Evolutionary conservation across 2,329 filamentous ascomycete species (phyloP).

Genomic region (Ophiostoma fasciatum): DNA sequence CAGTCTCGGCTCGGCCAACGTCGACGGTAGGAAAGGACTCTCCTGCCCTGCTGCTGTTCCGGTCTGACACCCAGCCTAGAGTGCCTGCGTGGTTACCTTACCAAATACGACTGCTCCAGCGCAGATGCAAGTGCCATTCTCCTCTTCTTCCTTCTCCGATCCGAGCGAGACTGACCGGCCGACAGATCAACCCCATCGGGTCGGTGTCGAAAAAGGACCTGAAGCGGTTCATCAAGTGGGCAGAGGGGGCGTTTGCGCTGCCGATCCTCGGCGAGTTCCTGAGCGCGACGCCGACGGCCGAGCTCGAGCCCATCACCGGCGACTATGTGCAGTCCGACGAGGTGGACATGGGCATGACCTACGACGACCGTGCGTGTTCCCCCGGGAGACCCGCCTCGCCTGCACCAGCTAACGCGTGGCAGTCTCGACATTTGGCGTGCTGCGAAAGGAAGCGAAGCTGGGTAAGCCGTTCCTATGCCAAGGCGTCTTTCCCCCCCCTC

Average conservation of each 20-base stretch:
- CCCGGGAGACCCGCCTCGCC: neutral
- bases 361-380: constrained; percentile 22
- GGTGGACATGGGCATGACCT: constrained; percentile 38
- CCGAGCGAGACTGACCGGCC: neutral
- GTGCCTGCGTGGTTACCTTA: constrained; percentile 33
- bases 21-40: constrained; percentile 15
- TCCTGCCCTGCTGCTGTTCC: too few species aligned
- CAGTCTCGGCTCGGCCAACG: constrained; percentile 12
- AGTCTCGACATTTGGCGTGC: constrained; percentile 17
- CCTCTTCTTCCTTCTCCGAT: too few species aligned
- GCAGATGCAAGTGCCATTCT: constrained; percentile 1
- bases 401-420: neutral
- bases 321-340: constrained; percentile 38
- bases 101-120: constrained; percentile 49
- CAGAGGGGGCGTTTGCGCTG: constrained; percentile 40
- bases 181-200: constrained; percentile 44
- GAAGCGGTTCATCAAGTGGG: constrained; percentile 57
- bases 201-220: constrained; percentile 47
- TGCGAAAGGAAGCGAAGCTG: constrained; percentile 31
- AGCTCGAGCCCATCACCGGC: constrained; percentile 48
- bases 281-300: constrained; percentile 44
- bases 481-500: neutral
- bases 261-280: constrained; percentile 54
- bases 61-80: constrained; percentile 22
- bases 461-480: constrained; percentile 17